phyloP scores from a whole-genome alignment of 2,329 filamentous ascomycete species.

The Penicillium sp. region DNA sequence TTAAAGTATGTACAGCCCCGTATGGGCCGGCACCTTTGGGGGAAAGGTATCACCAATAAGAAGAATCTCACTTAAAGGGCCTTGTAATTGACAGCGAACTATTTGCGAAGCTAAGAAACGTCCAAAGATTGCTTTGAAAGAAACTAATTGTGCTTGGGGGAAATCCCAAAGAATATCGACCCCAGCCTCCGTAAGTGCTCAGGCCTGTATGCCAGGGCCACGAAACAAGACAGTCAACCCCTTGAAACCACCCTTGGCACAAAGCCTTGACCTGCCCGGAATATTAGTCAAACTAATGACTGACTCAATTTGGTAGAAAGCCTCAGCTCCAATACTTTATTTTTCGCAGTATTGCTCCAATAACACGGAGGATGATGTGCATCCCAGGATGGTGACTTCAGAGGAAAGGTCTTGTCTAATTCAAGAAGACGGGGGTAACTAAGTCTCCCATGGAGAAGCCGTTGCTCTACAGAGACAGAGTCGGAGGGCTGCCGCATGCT shows the following conservation, averaged over 20 bases:
- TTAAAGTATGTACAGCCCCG: too few relatives aligned
- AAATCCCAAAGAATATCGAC: too few relatives aligned
- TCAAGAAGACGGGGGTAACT: slow-evolving; percentile 43
- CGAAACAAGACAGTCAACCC: slow-evolving; percentile 5
- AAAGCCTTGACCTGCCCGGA: slow-evolving; percentile 40
- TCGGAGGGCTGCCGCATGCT: slow-evolving; percentile 25
- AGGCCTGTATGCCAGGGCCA: background rate
- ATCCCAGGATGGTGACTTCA: slow-evolving; percentile 45
- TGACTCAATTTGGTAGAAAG: slow-evolving; percentile 51
- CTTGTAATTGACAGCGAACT: too few relatives aligned
- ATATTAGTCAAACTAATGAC: slow-evolving; percentile 45
- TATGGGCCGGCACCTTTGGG: too few relatives aligned
- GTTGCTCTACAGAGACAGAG: slow-evolving; percentile 19
- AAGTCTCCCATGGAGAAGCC: slow-evolving; percentile 6
- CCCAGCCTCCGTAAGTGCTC: background rate
- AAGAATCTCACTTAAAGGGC: too few relatives aligned
- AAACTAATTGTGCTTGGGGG: too few relatives aligned
- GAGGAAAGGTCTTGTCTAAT: slow-evolving; percentile 39
- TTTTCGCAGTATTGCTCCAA: slow-evolving; percentile 34
- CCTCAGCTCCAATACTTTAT: slow-evolving; percentile 49
- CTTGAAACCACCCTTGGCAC: slow-evolving; percentile 29
- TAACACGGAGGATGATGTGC: slow-evolving; percentile 52
- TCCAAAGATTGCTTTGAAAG: too few relatives aligned
- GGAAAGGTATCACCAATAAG: too few relatives aligned
- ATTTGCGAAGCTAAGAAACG: too few relatives aligned